Conservation (phyloP, 2,329 filamentous ascomycete species). For the Penicillium sp. region DNA sequence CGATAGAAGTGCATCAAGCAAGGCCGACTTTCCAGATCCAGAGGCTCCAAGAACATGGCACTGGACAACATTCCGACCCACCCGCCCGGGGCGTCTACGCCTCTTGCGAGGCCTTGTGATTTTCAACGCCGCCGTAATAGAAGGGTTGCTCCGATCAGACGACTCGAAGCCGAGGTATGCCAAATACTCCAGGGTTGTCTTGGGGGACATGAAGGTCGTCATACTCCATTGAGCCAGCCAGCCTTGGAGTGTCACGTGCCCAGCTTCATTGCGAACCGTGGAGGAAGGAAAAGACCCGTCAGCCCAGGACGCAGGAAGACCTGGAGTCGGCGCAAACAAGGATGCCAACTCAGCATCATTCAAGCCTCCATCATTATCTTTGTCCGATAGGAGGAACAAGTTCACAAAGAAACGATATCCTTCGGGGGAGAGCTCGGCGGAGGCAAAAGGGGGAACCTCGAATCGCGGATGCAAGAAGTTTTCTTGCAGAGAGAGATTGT, state of each 20-base stretch:
- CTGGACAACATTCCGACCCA: constrained; percentile 90
- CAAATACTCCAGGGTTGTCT: constrained; percentile 91
- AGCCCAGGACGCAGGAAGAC: constrained; percentile 79
- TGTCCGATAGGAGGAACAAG: constrained; percentile 89
- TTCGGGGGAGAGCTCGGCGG: constrained; percentile 87
- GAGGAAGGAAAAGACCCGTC: constrained; percentile 89
- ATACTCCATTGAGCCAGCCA: constrained; percentile 99
- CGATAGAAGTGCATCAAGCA: constrained; percentile 88
- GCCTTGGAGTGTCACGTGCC: constrained; percentile 91
- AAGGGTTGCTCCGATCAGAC: constrained; percentile 65
- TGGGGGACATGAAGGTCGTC: constrained; percentile 95
- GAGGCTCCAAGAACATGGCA: constrained; percentile 88
- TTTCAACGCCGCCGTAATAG: constrained; percentile 80
- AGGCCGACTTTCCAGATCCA: constrained; percentile 83
- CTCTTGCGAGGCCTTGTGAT: constrained; percentile 89
- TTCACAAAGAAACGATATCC: constrained; percentile 98
- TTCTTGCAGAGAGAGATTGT: constrained; percentile 88
- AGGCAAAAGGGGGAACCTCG: constrained; percentile 87
- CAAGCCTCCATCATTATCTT: constrained; percentile 93
- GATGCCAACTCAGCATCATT: constrained; percentile 81
- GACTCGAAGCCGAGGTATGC: constrained; percentile 95
- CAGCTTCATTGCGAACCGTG: constrained; percentile 91
- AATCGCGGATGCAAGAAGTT: constrained; percentile 90
- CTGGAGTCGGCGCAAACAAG: constrained; percentile 89
- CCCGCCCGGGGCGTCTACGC: constrained; percentile 73